phyloP scores from a whole-genome alignment of 768 basidiomycete species.

The Hygrophorus pudorinus region DNA sequence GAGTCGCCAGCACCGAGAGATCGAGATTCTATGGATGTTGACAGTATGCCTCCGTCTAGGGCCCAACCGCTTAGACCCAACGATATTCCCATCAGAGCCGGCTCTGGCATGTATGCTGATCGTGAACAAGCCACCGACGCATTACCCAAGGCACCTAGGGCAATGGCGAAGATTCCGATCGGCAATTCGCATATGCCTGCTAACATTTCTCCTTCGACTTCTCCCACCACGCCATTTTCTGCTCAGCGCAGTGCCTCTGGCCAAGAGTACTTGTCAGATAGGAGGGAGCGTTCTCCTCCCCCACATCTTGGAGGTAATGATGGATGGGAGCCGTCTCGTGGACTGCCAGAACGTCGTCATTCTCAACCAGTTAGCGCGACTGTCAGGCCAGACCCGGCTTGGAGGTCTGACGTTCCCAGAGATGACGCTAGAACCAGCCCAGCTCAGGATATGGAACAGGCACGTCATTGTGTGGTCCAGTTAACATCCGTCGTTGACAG shows the following conservation, averaged over 20 bases:
- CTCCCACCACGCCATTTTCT: background rate
- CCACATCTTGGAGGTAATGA: constrained; percentile 1
- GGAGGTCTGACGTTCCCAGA: constrained; percentile 2
- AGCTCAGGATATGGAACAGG: constrained; percentile 2
- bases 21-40: constrained; percentile 13
- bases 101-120: constrained; percentile 23
- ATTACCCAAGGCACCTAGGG: constrained; percentile 19
- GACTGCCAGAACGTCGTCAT: background rate
- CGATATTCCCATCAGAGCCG: constrained; percentile 8
- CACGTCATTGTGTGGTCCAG: background rate
- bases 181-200: background rate
- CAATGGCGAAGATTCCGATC: constrained; percentile 15
- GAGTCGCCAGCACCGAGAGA: constrained; percentile 4
- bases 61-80: constrained; percentile 11
- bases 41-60: constrained; percentile 13
- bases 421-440: background rate
- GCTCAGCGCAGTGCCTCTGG: background rate
- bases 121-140: constrained; percentile 10
- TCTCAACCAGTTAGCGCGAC: background rate
- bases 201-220: constrained; percentile 9
- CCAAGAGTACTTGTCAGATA: background rate
- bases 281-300: constrained; percentile 9
- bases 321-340: constrained; percentile 1
- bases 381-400: constrained; percentile 1
- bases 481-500: background rate